Evolutionary conservation across 257 asterid species (phyloP), one percentile per base, ranked within the genome.

Genomic region (Ligustrum vulgare): DNA sequence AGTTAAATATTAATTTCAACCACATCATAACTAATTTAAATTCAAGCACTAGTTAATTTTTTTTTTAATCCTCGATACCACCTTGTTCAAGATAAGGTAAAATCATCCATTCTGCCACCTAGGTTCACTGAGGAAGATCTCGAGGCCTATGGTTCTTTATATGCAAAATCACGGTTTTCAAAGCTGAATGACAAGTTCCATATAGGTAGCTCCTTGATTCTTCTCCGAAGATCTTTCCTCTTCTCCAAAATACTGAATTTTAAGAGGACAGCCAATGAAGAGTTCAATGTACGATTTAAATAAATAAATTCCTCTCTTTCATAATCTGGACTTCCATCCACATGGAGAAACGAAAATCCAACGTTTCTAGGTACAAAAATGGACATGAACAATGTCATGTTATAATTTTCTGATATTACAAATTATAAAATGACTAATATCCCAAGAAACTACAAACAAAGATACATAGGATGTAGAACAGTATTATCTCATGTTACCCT

Each of bases 401-500:
- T 28, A 25, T n/a, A 47, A 47, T 7, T n/a, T 41, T 43, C 35
- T 18, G 9, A 60, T 12, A 70, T 67, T 5, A 5, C 16, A 23
- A 41, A 76, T 22, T 20, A 51, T 3, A 32, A 10, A 43, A 45
- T 15, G 60, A 23, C 33, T 37, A 16, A 31, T 4, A 41, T 65
- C 43, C 76, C 70, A 37, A 56, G 22, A 62, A 39, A 43, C 51
- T 56, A 63, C 3, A 63, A 68, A 45, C 7, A 54, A 54, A 20
- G 28, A 54, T n/a, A 2, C 28, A n/a, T 18, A 10, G 25, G 43
- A 3, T 32, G 23, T 16, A n/a, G 71, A 62, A 20, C 65, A 18
- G 65, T 33, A 28, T 28, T 28, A 28, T 66, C 77, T 82, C 99
- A 92, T 92, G 79, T 86, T 92, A 67, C 99, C 99, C 89, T 91